Percentiles rank a stretch among this genome's conserved stretches.
phyloP scores from a whole-genome alignment of 2,329 filamentous ascomycete genomes.

The Shiraia bambusicola region DNA sequence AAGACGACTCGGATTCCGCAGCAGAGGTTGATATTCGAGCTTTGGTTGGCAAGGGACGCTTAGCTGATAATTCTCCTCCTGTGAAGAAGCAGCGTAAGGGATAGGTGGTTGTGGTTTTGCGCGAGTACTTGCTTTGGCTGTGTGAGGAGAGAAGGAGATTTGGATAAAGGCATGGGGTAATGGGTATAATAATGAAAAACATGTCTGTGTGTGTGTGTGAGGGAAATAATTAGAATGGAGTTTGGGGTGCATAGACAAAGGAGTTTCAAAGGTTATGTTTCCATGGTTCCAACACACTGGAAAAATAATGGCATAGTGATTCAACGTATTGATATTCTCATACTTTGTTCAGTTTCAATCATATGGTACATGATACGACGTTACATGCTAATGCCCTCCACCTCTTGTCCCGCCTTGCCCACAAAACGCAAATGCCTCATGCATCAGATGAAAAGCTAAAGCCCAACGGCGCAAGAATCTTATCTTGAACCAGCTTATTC shows the following conservation, averaged over 20 bases:
- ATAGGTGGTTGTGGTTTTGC: conserved; percentile 14
- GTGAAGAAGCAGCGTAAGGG: conserved; percentile 47
- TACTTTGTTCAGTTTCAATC: background rate
- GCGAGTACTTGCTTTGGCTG: too few relatives aligned
- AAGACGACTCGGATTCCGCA: conserved; percentile 56
- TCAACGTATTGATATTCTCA: background rate
- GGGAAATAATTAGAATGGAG: too few relatives aligned
- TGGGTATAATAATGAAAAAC: too few relatives aligned
- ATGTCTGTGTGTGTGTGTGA: too few relatives aligned
- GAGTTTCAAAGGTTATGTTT: too few relatives aligned
- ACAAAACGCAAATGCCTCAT: conserved; percentile 1
- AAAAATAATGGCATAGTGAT: too few relatives aligned
- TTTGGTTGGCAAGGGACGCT: conserved; percentile 52
- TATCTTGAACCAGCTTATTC: conserved; percentile 71
- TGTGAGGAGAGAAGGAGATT: too few relatives aligned
- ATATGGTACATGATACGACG: conserved; percentile 1
- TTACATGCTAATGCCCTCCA: background rate
- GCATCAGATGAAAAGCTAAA: conserved; percentile 30
- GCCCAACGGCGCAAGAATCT: conserved; percentile 61
- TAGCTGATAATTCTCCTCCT: conserved; percentile 34
- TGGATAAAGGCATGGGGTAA: too few relatives aligned
- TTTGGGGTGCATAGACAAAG: too few relatives aligned
- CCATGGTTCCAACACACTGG: too few relatives aligned
- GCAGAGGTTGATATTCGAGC: conserved; percentile 52
- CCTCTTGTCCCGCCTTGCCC: too few relatives aligned